Evolutionary conservation across 208 protist genomes (phyloP), one percentile per base, ranked within the genome.

Genomic region (Trypanosoma brucei): DNA sequence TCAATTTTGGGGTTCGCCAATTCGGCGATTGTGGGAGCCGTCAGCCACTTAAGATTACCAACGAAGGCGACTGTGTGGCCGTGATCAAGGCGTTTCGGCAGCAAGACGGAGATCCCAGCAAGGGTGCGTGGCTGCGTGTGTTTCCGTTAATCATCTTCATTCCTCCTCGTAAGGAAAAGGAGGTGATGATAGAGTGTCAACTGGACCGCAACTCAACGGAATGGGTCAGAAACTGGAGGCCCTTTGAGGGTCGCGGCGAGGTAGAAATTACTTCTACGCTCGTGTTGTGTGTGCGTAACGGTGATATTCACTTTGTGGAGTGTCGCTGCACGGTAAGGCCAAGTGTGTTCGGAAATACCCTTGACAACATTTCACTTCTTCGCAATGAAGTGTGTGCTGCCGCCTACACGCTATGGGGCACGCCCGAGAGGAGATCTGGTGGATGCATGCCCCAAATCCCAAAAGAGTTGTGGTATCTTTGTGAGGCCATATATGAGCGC

Each of bases 381-480:
- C 68, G 76, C 31, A 73, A 82, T 56, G 46, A 74, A 31, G 72
- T 78, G 11, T 92, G 83, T 63, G 33, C 77, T 31, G 69, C 73
- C 62, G 89, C 82, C 22, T 95, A 95, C 63, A 70, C 72, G 36
- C 49, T 64, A 52, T 75, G 75, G 36, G 68, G 38, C 0, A 73
- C 82, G 56, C 62, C 79, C 7, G 68, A 75, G 38, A 54, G 62
- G 42, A 44, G 50, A 33, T 38, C 39, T 53, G 42, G 54, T 58
- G 68, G 59, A 34, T 59, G 79, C 61, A 66, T 73, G 33, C 84
- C 86, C 34, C 76, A 90, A 51, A 50, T 96, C 7, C 85, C 87
- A n/a, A 96, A 96, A 74, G 87, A 96, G 71, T 58, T 93, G 36
- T 96, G 87, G 86, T 80, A 77, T 57, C 55, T 94, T 22, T 78